These are phyloP conservation scores for Neofusicoccum parvum DNA, from an alignment of 2,329 filamentous ascomycete genomes.

Conservation along the genomic window DNA sequence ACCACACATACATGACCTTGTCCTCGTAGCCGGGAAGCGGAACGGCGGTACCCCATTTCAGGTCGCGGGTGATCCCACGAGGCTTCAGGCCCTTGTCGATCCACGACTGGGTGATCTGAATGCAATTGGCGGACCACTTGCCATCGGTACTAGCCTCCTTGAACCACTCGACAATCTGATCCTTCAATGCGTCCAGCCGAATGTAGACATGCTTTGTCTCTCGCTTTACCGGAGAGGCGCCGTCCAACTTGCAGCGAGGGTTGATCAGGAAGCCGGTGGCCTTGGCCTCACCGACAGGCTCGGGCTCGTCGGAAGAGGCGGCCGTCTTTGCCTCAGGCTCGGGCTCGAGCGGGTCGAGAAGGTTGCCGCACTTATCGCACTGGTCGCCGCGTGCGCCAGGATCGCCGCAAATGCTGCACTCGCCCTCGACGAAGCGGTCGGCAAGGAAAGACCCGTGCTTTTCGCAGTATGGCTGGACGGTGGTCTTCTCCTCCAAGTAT, in stretches of 20 bases:
- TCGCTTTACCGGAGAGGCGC: constrained; percentile 73
- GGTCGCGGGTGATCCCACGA: constrained; percentile 86
- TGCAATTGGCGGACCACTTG: constrained; percentile 73
- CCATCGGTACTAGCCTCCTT: constrained; percentile 72
- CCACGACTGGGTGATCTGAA: constrained; percentile 78
- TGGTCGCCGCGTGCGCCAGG: constrained; percentile 56
- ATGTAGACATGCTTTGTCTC: constrained; percentile 91
- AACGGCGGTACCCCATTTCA: constrained; percentile 80
- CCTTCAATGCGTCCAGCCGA: constrained; percentile 80
- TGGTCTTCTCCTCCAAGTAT: constrained; percentile 82
- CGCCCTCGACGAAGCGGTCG: constrained; percentile 75
- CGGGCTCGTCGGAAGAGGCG: constrained; percentile 2
- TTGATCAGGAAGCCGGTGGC: constrained; percentile 34
- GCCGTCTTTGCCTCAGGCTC: constrained; percentile 19
- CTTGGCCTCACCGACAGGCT: constrained; percentile 18
- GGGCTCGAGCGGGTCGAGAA: constrained; percentile 51
- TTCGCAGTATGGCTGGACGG: constrained; percentile 88
- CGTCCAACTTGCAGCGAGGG: constrained; percentile 89
- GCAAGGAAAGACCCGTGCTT: constrained; percentile 53
- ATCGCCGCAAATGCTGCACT: constrained; percentile 69
- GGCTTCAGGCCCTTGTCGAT: constrained; percentile 80
- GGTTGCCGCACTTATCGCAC: constrained; percentile 54
- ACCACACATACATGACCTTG: constrained; percentile 91
- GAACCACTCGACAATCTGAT: constrained; percentile 77
- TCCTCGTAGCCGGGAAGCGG: constrained; percentile 65